Evolutionary conservation across 169 alveolate genomes (phyloP).

Genomic region (Plasmodium falciparum): DNA sequence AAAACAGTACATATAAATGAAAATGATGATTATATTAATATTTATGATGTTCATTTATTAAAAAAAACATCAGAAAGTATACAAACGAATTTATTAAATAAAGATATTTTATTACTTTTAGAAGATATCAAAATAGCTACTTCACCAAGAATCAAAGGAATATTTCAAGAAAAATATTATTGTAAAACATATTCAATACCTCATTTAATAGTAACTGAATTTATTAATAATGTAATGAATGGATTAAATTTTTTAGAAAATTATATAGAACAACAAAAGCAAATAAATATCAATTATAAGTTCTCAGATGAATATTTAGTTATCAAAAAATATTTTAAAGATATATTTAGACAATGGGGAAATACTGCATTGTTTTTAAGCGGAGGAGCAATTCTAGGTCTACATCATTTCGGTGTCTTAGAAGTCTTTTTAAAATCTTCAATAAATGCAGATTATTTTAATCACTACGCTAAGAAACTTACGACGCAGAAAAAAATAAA

Average conservation of each 20-base stretch:
- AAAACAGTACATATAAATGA: constrained; percentile 60
- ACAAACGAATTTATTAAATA: constrained; percentile 23
- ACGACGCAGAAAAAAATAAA: no score
- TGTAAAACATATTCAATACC: constrained; percentile 74
- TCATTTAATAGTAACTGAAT: constrained; percentile 47
- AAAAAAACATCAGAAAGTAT: constrained; percentile 66
- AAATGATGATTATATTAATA: constrained; percentile 64
- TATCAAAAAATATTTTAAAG: constrained; percentile 54
- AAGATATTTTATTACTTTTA: constrained; percentile 28
- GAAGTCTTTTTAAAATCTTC: constrained; percentile 75
- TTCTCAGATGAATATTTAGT: constrained; percentile 62
- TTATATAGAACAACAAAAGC: constrained; percentile 47
- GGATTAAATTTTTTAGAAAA: constrained; percentile 62
- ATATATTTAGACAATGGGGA: constrained; percentile 77
- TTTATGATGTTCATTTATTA: constrained; percentile 66
- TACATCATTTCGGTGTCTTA: constrained; percentile 82
- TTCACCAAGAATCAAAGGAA: constrained; percentile 44
- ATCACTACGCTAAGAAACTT: constrained; percentile 5
- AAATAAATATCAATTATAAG: constrained; percentile 22
- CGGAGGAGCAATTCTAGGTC: constrained; percentile 83
- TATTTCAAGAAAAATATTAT: constrained; percentile 73
- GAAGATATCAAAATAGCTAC: constrained; percentile 77
- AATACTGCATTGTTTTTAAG: constrained; percentile 83
- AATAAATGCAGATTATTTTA: constrained; percentile 35
- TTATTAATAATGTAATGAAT: constrained; percentile 42